A percentile compares a stretch with the other conserved stretches of the same genome.
Conservation (phyloP, 2,329 filamentous ascomycete species). For the Anthostomella pinea region DNA sequence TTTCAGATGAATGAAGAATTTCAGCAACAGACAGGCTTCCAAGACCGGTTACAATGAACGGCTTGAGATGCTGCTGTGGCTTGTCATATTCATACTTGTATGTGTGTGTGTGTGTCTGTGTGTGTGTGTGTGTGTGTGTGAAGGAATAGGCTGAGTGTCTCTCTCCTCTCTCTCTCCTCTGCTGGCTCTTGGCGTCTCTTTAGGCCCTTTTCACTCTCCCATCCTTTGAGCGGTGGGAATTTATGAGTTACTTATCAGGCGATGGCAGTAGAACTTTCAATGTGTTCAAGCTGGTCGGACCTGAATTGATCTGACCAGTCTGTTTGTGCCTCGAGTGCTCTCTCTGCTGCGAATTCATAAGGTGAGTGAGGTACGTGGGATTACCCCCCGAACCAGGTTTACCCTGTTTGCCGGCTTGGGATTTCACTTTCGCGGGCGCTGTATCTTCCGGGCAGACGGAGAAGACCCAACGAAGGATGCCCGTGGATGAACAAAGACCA, state of each 20-base stretch:
- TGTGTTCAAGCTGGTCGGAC: conserved; percentile 8
- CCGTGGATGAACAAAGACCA: conserved; percentile 25
- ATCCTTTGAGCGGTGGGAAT: conserved; percentile 24
- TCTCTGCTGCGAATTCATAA: conserved; percentile 1
- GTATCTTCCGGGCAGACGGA: conserved; percentile 9
- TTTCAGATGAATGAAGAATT: conserved; percentile 20
- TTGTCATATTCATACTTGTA: conserved; percentile 14
- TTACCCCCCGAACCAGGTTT: conserved; percentile 7
- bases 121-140: too few species aligned
- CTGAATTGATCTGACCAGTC: conserved; percentile 1
- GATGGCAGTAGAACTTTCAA: conserved; percentile 15
- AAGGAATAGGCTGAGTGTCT: conserved; percentile 14
- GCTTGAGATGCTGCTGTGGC: conserved; percentile 10
- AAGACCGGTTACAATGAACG: conserved; percentile 3
- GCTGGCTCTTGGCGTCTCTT: not conserved
- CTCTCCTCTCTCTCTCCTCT: conserved; percentile 6
- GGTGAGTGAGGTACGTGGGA: conserved; percentile 17
- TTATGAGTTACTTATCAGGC: conserved; percentile 27
- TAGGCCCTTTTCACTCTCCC: conserved; percentile 26
- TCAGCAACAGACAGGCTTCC: conserved; percentile 11
- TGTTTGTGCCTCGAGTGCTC: conserved; percentile 2
- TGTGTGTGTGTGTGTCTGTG: not conserved
- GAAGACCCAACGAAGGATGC: conserved; percentile 17
- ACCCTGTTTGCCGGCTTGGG: too few species aligned
- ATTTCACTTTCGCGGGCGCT: conserved; percentile 23